These are phyloP conservation scores for Emergomyces africanus DNA, from an alignment of 2,329 filamentous ascomycete genomes.

Conservation along the genomic window DNA sequence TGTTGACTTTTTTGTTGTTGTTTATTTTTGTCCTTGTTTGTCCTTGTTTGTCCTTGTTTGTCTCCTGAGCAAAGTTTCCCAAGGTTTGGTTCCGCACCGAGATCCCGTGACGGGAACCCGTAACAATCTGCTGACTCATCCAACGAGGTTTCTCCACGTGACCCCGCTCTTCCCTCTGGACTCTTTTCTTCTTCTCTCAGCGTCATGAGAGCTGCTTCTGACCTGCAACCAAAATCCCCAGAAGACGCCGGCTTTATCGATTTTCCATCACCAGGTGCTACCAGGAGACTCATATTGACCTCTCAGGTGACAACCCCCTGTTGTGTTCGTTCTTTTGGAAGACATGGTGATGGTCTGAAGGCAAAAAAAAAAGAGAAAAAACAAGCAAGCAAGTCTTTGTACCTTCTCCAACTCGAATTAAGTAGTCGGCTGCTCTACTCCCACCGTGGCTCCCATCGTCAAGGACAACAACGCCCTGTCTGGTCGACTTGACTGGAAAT, in stretches of 20 bases:
- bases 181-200: background rate
- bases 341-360: conserved; percentile 1
- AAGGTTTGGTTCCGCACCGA: background rate
- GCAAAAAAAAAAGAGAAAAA: background rate
- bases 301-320: background rate
- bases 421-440: background rate
- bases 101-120: background rate
- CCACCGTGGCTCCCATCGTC: conserved; percentile 27
- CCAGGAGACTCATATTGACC: background rate
- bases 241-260: background rate
- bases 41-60: too few species aligned
- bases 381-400: background rate
- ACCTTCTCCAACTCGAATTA: background rate
- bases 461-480: conserved; percentile 19
- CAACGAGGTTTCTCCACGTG: background rate
- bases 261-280: background rate
- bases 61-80: background rate
- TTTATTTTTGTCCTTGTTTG: background rate
- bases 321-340: background rate
- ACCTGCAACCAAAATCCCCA: background rate
- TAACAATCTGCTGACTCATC: background rate
- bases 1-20: background rate
- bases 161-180: background rate
- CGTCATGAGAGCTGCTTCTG: background rate
- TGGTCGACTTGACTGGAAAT: conserved; percentile 29